These are phyloP conservation scores for Thymus quinquecostatus DNA, from an alignment of 257 asterid species.

Conservation along the genomic window DNA sequence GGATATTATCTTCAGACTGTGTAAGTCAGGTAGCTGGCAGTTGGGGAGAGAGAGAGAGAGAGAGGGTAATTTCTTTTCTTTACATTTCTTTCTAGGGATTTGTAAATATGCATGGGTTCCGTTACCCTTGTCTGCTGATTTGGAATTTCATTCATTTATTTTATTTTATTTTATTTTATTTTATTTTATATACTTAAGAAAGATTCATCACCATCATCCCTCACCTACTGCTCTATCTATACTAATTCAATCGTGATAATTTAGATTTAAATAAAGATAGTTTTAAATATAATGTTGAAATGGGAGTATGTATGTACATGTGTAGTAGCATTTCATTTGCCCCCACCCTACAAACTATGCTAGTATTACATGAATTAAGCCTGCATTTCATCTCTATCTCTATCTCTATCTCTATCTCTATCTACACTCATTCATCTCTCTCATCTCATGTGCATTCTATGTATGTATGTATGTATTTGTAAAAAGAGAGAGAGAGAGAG, in stretches of 20 bases:
- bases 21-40: slow-evolving; percentile 36
- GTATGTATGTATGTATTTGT: too few relatives aligned
- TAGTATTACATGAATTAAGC: slow-evolving; percentile 19
- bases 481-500: too few relatives aligned
- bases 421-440: slow-evolving; percentile 23
- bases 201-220: background rate
- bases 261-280: too few relatives aligned
- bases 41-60: slow-evolving; percentile 29
- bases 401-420: background rate
- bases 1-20: slow-evolving; percentile 29
- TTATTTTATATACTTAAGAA: background rate
- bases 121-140: slow-evolving; percentile 62
- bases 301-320: too few relatives aligned
- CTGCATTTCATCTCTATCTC: background rate
- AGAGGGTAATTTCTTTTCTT: too few relatives aligned
- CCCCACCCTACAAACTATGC: slow-evolving; percentile 2
- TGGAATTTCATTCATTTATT: background rate
- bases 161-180: too few relatives aligned
- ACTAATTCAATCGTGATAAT: background rate
- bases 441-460: too few relatives aligned
- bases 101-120: slow-evolving; percentile 43
- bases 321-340: too few relatives aligned
- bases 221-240: background rate
- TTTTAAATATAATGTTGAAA: too few relatives aligned
- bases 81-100: slow-evolving; percentile 27